Evolutionary conservation across 306 rosid species (phyloP), one percentile per base, ranked within the genome.

Genomic region (Adenanthera pavonina): DNA sequence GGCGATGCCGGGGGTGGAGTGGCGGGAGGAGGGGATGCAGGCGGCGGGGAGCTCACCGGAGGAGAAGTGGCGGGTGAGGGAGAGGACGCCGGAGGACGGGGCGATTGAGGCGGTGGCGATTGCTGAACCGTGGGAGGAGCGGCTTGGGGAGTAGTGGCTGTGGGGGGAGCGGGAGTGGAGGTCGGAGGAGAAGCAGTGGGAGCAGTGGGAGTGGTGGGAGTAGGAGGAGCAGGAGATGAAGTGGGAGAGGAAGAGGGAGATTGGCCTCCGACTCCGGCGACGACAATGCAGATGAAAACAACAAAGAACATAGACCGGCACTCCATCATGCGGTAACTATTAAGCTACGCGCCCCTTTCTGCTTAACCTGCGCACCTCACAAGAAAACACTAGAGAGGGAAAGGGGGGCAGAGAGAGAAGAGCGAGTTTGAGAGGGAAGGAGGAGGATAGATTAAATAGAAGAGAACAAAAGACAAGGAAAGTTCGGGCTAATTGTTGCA

Each of bases 221-320:
- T 36, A 10, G 86, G 84, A 56, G 87, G 70, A n/a, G 85, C 66
- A 0, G 91, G 92, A 12, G 89, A 74, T 2, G 90, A 0, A 25
- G 90, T 64, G 9, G 97, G 97, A 36, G 98, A 80, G 5, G 80
- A 77, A 8, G 97, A 78, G 1, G 98, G 97, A 54, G 90, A 43
- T 76, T 95, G 98, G 17, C 82, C 98, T 2, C 86, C 84, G 62
- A 87, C 98, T 5, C 76, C 61, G 69, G 92, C 88, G 6, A 84
- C 43, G 4, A 73, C 87, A 83, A 85, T 80, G 87, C 86, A 93
- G 72, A 95, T 80, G 17, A 95, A 85, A 54, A 61, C 89, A 14
- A 86, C 5, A 6, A 76, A 82, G 48, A 88, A 10, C n/a, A 85
- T 9, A 1, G 70, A 74, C n/a, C 40, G 76, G 33, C 59, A 80